A percentile compares a stretch with the other conserved stretches of the same genome.
These are phyloP conservation scores for Albifimbria verrucaria DNA, from an alignment of 2,329 filamentous ascomycete species.

Conservation along the genomic window DNA sequence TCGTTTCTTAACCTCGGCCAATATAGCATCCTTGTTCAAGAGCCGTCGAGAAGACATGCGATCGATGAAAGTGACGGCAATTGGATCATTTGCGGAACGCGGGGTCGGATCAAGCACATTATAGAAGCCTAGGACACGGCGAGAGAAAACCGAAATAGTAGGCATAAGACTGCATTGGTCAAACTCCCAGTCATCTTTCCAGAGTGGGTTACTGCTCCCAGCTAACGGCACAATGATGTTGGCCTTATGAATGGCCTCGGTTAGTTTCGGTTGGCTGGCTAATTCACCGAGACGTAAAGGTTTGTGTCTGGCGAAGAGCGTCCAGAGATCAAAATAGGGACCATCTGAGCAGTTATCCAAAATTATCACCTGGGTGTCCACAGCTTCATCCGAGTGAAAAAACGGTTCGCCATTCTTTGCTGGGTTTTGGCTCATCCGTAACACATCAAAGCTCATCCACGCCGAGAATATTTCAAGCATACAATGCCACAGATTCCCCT, in stretches of 20 bases:
- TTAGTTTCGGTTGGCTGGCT: neutral
- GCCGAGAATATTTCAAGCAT: conserved; percentile 32
- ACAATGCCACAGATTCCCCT: conserved; percentile 29
- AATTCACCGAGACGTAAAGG: conserved; percentile 24
- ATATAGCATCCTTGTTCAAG: conserved; percentile 23
- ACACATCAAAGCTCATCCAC: conserved; percentile 27
- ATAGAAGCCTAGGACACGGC: conserved; percentile 27
- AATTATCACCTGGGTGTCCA: conserved; percentile 29
- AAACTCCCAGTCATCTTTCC: conserved; percentile 36
- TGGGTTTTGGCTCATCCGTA: conserved; percentile 21
- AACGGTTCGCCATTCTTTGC: conserved; percentile 8
- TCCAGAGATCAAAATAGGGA: conserved; percentile 35
- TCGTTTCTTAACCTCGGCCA: conserved; percentile 1
- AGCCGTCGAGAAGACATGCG: conserved; percentile 29
- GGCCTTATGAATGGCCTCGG: conserved; percentile 10
- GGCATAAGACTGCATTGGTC: conserved; percentile 22
- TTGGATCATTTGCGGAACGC: conserved; percentile 11
- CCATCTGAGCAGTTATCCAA: conserved; percentile 30
- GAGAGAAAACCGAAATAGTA: neutral
- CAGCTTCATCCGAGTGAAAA: conserved; percentile 14
- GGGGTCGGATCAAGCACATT: conserved; percentile 9
- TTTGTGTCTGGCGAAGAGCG: conserved; percentile 26
- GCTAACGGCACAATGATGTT: conserved; percentile 37
- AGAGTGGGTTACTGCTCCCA: conserved; percentile 37
- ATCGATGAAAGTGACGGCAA: conserved; percentile 30